A percentile compares a stretch with the other conserved stretches of the same genome.
phyloP scores from a whole-genome alignment of 78 protist species.

The Pigoraptor vietnamica region DNA sequence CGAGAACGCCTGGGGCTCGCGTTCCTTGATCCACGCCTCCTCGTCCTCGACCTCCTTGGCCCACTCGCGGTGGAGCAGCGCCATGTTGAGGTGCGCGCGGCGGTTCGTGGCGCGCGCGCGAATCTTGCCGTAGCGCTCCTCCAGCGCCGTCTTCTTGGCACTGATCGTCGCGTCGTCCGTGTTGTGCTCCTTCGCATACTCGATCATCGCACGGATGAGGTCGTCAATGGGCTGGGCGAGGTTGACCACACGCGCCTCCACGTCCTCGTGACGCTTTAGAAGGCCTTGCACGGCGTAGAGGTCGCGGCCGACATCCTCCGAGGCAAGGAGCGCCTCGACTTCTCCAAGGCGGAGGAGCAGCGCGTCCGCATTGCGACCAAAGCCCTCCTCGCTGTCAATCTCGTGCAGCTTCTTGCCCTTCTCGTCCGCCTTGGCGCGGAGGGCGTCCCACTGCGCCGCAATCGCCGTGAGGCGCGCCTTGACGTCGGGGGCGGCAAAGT shows the following conservation, averaged over 20 bases:
- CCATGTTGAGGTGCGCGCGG: background rate
- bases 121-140: background rate
- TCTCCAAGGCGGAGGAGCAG: background rate
- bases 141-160: background rate
- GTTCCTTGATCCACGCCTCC: background rate
- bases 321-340: background rate
- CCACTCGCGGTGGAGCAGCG: background rate
- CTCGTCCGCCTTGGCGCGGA: background rate
- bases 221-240: background rate
- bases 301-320: background rate
- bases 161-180: background rate
- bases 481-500: background rate
- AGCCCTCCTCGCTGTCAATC: background rate
- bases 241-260: background rate
- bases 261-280: background rate
- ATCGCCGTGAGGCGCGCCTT: background rate
- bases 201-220: background rate
- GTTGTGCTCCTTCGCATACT: background rate
- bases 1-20: background rate
- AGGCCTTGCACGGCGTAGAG: background rate
- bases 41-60: conserved; percentile 4
- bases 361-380: background rate
- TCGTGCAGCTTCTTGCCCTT: background rate
- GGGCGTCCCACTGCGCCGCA: background rate
- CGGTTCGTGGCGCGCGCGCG: background rate